Evolutionary conservation across 176 grass and related monocot species (phyloP).

Genomic region (Pontederia paniculata): DNA sequence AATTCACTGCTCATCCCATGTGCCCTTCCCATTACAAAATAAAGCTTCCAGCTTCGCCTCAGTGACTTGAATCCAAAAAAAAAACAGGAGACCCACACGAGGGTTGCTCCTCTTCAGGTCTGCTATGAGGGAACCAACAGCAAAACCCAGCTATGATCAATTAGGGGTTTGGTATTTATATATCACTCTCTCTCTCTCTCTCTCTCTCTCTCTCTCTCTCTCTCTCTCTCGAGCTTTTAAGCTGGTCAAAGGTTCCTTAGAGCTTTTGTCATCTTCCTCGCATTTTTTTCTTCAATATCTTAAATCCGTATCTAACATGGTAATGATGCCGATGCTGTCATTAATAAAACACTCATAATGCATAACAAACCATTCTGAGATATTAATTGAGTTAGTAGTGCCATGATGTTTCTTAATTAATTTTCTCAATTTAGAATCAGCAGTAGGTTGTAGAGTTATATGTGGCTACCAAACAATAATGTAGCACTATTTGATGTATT

Average conservation of each 20-base stretch:
- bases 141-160: not conserved
- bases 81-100: not conserved
- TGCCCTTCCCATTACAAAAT: not conserved
- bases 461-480: no score
- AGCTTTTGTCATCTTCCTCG: not conserved
- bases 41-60: not conserved
- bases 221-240: not conserved
- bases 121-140: not conserved
- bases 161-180: not conserved
- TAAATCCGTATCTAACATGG: no score
- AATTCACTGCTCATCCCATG: not conserved
- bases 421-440: no score
- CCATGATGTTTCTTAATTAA: no score
- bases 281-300: no score
- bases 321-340: no score
- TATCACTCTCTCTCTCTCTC: not conserved
- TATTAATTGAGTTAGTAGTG: no score
- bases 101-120: not conserved
- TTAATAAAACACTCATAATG: no score
- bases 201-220: not conserved
- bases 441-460: no score
- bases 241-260: not conserved
- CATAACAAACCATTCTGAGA: no score
- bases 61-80: not conserved
- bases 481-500: no score